Conservation (phyloP, 2,329 filamentous ascomycete genomes). For the Alternaria triticimaculans region DNA sequence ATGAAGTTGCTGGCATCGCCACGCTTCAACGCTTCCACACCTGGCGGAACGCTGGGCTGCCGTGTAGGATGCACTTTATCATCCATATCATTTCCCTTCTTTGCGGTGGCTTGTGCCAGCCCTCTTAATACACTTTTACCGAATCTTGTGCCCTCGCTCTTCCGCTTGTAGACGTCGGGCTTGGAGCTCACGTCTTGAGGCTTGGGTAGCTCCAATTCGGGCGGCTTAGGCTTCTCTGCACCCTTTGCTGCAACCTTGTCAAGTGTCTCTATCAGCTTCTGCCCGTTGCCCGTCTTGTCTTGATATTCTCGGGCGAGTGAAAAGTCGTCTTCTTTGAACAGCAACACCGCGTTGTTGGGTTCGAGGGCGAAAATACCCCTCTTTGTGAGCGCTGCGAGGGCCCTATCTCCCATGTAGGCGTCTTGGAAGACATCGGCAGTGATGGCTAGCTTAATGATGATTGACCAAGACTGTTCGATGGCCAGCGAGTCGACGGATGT, state of each 20-base stretch:
- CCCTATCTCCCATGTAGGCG: not conserved
- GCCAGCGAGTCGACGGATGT: not conserved
- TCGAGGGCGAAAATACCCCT: not conserved
- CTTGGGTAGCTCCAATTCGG: not conserved
- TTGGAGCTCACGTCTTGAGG: not conserved
- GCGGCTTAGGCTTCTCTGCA: too few species aligned
- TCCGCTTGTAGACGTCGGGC: not conserved
- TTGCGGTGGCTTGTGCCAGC: not conserved
- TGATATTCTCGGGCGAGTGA: not conserved
- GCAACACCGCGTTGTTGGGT: not conserved
- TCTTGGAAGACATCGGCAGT: constrained; percentile 5
- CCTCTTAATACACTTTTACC: not conserved
- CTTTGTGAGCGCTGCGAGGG: not conserved
- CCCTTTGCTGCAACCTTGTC: not conserved
- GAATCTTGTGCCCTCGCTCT: not conserved
- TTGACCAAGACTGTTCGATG: not conserved
- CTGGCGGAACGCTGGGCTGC: constrained; percentile 7
- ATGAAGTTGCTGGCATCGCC: not conserved
- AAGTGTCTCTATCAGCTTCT: not conserved
- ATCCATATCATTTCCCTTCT: not conserved
- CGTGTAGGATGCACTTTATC: not conserved
- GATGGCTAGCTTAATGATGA: constrained; percentile 5
- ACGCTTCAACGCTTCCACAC: not conserved
- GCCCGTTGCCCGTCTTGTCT: not conserved
- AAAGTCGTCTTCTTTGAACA: not conserved